Evolutionary conservation across 2,329 filamentous ascomycete genomes (phyloP), one percentile per base, ranked within the genome.

Genomic region (Epichloe aotearoae): DNA sequence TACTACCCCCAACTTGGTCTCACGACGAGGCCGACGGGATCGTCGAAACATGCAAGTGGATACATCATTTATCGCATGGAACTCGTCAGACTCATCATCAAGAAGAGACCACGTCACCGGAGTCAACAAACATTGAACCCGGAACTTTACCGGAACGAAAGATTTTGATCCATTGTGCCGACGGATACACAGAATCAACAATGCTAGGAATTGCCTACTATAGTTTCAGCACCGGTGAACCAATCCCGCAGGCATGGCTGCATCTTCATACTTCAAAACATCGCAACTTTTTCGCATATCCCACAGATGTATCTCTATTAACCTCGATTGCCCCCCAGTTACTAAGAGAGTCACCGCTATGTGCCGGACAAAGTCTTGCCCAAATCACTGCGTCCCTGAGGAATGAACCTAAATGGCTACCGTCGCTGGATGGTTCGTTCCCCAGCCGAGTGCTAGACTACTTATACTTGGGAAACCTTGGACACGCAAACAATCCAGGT

Each of bases 231-330:
- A 88, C 93, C 54, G 88, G 88, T 6, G 73, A 82, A 11, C 78
- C 90, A 0, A 78, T 91, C 0, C 85, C 90, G 30, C 81, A 89
- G 51, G 90, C 93, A 8, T 97, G 90, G 90, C 73, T 97, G 10
- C 76, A 81, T 53, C 73, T 98, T 46, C 93, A 98, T 64, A 83
- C 82, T 11, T 76, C 81, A 12, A 88, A 86, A 65, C 75, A 80
- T 51, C 85, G 93, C 53, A 97, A 98, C 63, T 96, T 97, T 70
- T 98, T 98, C 63, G 89, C 93, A 0, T 97, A 97, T 59, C 85
- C 87, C 1, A 88, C 87, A 0, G 93, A 98, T 62, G 89, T 96
- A 17, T 79, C 84, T 4, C 75, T 96, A 11, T 69, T 97, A n/a
- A 82, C 77, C 1, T 78, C 80, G 4, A 84, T 96, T 38, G 82